A percentile compares a stretch with the other conserved stretches of the same genome.
These are phyloP conservation scores for Trichosanthes truncata DNA, from an alignment of 306 rosid genomes.

Conservation along the genomic window DNA sequence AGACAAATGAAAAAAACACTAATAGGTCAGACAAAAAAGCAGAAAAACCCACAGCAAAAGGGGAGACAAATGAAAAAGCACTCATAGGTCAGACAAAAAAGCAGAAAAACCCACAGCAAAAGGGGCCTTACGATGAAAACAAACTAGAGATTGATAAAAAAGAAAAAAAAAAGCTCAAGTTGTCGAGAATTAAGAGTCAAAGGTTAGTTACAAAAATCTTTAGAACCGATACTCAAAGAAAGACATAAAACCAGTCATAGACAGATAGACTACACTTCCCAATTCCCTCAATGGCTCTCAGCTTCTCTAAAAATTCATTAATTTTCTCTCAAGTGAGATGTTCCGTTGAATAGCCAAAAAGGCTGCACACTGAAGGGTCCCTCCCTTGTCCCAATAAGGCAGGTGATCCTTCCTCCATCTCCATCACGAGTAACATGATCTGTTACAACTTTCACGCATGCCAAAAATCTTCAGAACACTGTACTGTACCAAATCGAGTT, in stretches of 20 bases:
- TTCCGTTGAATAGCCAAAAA: not conserved
- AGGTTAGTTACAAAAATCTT: not conserved
- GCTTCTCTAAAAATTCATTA: not conserved
- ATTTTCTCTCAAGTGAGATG: not conserved
- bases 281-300: not conserved
- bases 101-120: not conserved
- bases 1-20: not conserved
- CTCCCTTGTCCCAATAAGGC: not conserved
- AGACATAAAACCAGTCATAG: not conserved
- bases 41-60: not conserved
- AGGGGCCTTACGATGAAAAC: not conserved
- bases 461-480: not conserved
- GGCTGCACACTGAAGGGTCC: not conserved
- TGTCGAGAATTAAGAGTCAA: not conserved
- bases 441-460: not conserved
- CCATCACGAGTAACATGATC: not conserved
- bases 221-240: not conserved
- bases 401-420: not conserved
- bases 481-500: not conserved
- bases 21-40: not conserved
- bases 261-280: not conserved
- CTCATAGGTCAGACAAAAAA: no score
- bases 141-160: not conserved
- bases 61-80: not conserved
- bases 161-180: not conserved